Conservation (phyloP, 371 early-diverging fungal species). For the Mortierella sp. region DNA sequence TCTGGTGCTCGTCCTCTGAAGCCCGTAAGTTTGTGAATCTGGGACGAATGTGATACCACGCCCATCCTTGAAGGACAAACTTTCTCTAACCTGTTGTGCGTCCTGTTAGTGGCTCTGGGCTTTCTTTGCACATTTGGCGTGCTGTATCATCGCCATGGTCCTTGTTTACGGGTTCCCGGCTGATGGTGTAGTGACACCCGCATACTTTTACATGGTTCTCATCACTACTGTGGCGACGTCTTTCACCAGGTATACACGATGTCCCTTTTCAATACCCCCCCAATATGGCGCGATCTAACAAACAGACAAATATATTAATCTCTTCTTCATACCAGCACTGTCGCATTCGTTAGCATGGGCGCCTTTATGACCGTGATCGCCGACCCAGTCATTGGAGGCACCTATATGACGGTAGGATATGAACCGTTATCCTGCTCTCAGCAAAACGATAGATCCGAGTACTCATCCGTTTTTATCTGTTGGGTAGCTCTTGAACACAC, state of each 20-base stretch:
- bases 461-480: no score
- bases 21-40: slow-evolving; percentile 76
- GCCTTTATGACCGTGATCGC: slow-evolving; percentile 95
- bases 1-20: slow-evolving; percentile 83
- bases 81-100: neutral
- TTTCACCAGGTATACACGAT: slow-evolving; percentile 71
- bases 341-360: slow-evolving; percentile 95
- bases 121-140: slow-evolving; percentile 84
- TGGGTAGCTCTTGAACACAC: slow-evolving; percentile 91
- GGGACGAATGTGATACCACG: no score
- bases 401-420: slow-evolving; percentile 91
- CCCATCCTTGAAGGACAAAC: no score
- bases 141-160: slow-evolving; percentile 85
- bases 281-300: neutral
- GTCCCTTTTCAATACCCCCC: neutral
- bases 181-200: slow-evolving; percentile 67
- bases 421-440: neutral
- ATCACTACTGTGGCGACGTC: slow-evolving; percentile 83
- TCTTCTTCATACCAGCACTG: slow-evolving; percentile 66
- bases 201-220: slow-evolving; percentile 89
- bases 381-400: slow-evolving; percentile 97
- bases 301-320: neutral
- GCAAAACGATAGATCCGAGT: no score
- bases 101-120: slow-evolving; percentile 84
- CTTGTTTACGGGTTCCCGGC: slow-evolving; percentile 84